phyloP scores from a whole-genome alignment of 2,329 filamentous ascomycete genomes.

The Exserohilum rostratum region DNA sequence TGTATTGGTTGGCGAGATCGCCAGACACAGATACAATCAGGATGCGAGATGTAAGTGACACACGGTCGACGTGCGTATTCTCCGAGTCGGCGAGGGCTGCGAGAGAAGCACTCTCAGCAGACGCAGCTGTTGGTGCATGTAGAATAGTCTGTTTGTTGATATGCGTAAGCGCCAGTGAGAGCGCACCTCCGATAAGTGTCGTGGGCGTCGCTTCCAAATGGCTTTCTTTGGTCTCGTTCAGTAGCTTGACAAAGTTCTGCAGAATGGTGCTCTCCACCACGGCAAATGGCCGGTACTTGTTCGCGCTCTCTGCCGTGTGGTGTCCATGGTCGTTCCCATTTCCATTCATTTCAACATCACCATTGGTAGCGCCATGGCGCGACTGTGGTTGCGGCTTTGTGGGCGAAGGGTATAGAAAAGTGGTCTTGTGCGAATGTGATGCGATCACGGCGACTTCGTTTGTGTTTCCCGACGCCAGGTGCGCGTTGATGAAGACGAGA shows the following conservation, averaged over 20 bases:
- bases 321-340: conserved; percentile 23
- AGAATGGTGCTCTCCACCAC: conserved; percentile 83
- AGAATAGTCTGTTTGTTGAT: conserved; percentile 80
- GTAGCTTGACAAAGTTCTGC: conserved; percentile 72
- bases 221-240: conserved; percentile 67
- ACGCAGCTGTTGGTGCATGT: conserved; percentile 44
- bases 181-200: conserved; percentile 86
- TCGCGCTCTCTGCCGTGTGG: conserved; percentile 60
- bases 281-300: conserved; percentile 93
- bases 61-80: conserved; percentile 41
- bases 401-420: conserved; percentile 83
- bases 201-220: conserved; percentile 73
- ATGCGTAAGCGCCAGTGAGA: conserved; percentile 87
- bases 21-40: conserved; percentile 89
- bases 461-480: conserved; percentile 89
- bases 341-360: conserved; percentile 37
- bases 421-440: conserved; percentile 82
- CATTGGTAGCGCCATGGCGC: conserved; percentile 28
- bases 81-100: conserved; percentile 54
- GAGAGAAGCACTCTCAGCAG: conserved; percentile 51
- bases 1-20: conserved; percentile 87
- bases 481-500: conserved; percentile 95
- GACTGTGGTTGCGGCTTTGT: conserved; percentile 22
- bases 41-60: conserved; percentile 77
- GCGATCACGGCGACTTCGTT: conserved; percentile 94